Evolutionary conservation across 345 rosid genomes (phyloP), one percentile per base, ranked within the genome.

Genomic region (Hirschfeldia incana): DNA sequence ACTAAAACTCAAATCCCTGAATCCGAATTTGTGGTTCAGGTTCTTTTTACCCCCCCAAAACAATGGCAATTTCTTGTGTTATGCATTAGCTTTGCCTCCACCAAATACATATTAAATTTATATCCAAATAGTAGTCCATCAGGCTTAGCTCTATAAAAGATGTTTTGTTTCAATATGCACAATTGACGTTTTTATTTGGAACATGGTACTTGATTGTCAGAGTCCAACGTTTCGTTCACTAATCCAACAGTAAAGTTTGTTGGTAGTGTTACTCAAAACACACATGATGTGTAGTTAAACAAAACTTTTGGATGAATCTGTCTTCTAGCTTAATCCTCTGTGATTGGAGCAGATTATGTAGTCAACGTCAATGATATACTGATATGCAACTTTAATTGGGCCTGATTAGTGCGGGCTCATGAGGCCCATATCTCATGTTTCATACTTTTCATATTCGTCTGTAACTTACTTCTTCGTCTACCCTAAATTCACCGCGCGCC

Each of bases 1-100:
- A 78, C 78, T 73, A 33, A 6, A 42, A 57, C 9, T 65, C 77
- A 72, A 65, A 21, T 65, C 65, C 44, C 27, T 67, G 63, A 60
- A 44, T 60, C 60, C 8, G 46, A 79, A 46, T 60, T 29, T 60
- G 11, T 73, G 74, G 26, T 78, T 59, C 81, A 58, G 60, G 30
- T 13, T 72, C 57, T 8, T 39, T 29, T 29, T 34, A 4, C 5
- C 2, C 55, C 34, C 64, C 7, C 67, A 12, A 12, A 66, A 62
- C 8, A 39, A 5, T 30, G 67, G 76, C 3, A 16, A 55, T 64
- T 65, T 71, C 72, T 5, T 57, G 37, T 55, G 29, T 71, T 71
- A 70, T 46, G 55, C 70, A 15, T 51, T 62, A 3, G 5, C 63
- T 33, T 61, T 32, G 8, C 8, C 67, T 30, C 53, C 16, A 46